These are phyloP conservation scores for Penstemon barbatus DNA, from an alignment of 257 asterid species.

Conservation along the genomic window DNA sequence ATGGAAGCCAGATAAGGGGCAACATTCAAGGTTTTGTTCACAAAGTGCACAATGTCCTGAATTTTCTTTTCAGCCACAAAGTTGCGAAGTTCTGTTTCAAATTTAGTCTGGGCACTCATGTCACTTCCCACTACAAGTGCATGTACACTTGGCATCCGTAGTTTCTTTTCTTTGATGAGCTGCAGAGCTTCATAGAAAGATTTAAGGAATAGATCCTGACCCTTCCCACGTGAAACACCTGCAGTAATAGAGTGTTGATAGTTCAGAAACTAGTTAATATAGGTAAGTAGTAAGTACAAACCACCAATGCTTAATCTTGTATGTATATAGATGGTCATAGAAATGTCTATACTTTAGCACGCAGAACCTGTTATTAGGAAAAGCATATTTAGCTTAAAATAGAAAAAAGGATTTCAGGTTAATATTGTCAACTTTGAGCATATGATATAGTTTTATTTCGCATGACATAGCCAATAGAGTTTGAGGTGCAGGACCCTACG, in stretches of 20 bases:
- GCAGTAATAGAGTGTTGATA: slow-evolving; percentile 29
- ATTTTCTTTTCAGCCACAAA: slow-evolving; percentile 69
- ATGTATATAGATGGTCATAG: background rate
- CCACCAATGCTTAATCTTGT: slow-evolving; percentile 14
- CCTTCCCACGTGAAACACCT: slow-evolving; percentile 99
- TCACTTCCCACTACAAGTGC: slow-evolving; percentile 94
- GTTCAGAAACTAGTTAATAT: slow-evolving; percentile 24
- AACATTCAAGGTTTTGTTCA: slow-evolving; percentile 84
- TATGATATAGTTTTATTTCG: background rate
- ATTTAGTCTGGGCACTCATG: slow-evolving; percentile 77
- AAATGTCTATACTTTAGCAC: slow-evolving; percentile 3
- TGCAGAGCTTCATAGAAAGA: slow-evolving; percentile 77
- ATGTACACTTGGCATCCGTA: slow-evolving; percentile 68
- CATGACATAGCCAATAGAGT: slow-evolving; percentile 10
- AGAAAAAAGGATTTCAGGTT: background rate
- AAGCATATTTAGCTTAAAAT: background rate
- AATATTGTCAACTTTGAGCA: background rate
- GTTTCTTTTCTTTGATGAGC: slow-evolving; percentile 58
- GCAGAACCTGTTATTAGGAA: background rate
- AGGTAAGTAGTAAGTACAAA: slow-evolving; percentile 4
- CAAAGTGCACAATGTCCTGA: slow-evolving; percentile 71
- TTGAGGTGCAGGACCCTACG: slow-evolving; percentile 11
- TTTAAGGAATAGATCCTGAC: slow-evolving; percentile 89
- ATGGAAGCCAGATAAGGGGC: slow-evolving; percentile 91
- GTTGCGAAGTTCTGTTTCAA: slow-evolving; percentile 76